Evolutionary conservation across 495 filamentous ascomycete species (phyloP).

Genomic region (Penicillium argentinense): DNA sequence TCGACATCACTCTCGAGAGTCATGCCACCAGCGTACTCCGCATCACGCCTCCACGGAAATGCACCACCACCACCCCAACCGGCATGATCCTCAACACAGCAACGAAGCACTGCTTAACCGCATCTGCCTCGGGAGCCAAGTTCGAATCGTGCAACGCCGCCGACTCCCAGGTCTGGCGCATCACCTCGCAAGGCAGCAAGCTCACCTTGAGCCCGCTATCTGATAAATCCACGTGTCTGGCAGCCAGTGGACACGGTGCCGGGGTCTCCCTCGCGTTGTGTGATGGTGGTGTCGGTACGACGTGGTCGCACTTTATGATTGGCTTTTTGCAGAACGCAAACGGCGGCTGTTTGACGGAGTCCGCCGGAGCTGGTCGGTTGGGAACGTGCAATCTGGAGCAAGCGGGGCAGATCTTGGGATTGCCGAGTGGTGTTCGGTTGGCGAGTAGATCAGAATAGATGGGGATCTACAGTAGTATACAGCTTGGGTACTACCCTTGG

Average conservation of each 20-base stretch:
- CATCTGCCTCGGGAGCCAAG: conserved; percentile 3
- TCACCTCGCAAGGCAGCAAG: conserved; percentile 15
- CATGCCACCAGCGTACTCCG: conserved; percentile 32
- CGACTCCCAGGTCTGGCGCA: conserved; percentile 31
- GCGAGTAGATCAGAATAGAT: not conserved
- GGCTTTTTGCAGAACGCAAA: conserved; percentile 26
- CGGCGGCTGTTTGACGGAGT: conserved; percentile 25
- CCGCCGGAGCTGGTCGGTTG: conserved; percentile 3
- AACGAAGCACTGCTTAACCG: conserved; percentile 32
- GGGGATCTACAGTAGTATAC: not conserved
- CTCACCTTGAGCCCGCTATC: conserved; percentile 25
- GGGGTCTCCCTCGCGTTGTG: conserved; percentile 16
- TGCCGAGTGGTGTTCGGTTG: conserved; percentile 29
- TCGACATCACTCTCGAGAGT: conserved; percentile 22
- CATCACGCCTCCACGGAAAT: conserved; percentile 18
- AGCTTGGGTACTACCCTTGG: too few species aligned
- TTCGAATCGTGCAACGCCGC: conserved; percentile 26
- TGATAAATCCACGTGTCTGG: conserved; percentile 20
- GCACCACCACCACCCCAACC: conserved; percentile 22
- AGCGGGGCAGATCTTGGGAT: conserved; percentile 31
- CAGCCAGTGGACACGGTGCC: not conserved
- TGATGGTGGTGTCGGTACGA: conserved; percentile 6
- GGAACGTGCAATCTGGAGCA: conserved; percentile 17
- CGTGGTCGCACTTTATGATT: conserved; percentile 27
- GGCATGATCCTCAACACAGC: conserved; percentile 36